Conservation (phyloP, 345 rosid genomes). For the Brassica carinata region DNA sequence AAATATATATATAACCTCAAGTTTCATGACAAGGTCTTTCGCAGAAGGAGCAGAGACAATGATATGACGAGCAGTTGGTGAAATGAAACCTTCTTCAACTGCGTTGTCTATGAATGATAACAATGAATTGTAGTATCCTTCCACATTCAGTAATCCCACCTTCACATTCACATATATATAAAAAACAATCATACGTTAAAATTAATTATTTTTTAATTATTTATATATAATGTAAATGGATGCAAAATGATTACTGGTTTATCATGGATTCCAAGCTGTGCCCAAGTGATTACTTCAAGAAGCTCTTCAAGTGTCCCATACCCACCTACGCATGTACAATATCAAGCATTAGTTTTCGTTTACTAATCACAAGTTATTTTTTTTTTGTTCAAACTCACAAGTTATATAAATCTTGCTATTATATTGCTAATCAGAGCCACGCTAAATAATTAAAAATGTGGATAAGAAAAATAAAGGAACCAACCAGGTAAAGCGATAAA, state of each 20-base stretch:
- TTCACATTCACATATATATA: constrained; percentile 35
- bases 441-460: not conserved
- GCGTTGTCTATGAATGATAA: constrained; percentile 73
- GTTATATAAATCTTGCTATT: not conserved
- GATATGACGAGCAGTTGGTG: constrained; percentile 76
- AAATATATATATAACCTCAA: constrained; percentile 53
- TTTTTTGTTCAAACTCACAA: no score
- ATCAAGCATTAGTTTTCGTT: not conserved
- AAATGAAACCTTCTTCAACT: constrained; percentile 78
- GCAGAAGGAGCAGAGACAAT: constrained; percentile 70
- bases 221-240: constrained; percentile 8
- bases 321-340: constrained; percentile 51
- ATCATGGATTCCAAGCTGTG: constrained; percentile 84
- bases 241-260: constrained; percentile 61
- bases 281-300: constrained; percentile 87
- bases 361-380: not conserved
- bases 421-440: not conserved
- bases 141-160: constrained; percentile 84
- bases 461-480: constrained; percentile 26
- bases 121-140: constrained; percentile 76
- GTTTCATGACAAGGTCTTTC: constrained; percentile 61
- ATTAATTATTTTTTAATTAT: not conserved
- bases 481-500: constrained; percentile 82
- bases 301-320: constrained; percentile 88
- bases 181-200: not conserved